A percentile compares a stretch with the other conserved stretches of the same genome.
These are phyloP conservation scores for Pythium phragmiticola DNA, from an alignment of 352 stramenopile species.

Conservation along the genomic window DNA sequence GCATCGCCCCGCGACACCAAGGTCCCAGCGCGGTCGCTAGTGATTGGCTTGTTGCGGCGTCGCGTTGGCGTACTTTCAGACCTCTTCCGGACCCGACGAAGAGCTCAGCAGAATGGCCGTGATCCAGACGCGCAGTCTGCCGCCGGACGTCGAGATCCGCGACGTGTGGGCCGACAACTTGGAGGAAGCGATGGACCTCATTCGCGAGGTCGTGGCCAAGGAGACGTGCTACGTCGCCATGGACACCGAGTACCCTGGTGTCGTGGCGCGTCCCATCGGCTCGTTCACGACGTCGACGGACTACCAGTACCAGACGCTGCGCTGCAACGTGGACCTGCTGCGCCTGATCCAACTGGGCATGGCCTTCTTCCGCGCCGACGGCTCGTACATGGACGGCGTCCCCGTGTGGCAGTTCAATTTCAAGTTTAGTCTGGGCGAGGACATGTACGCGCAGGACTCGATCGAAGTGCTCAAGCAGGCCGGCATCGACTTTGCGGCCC, in stretches of 20 bases:
- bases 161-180: conserved; percentile 93
- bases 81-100: background rate
- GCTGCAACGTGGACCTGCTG: conserved; percentile 98
- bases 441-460: conserved; percentile 99
- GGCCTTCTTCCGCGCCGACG: conserved; percentile 95
- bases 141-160: conserved; percentile 90
- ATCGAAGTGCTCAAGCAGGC: conserved; percentile 98
- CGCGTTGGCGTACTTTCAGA: conserved; percentile 12
- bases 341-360: conserved; percentile 99
- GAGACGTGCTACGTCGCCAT: conserved; percentile 98
- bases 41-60: background rate
- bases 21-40: background rate
- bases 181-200: conserved; percentile 95
- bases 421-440: conserved; percentile 96
- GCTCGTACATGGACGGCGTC: conserved; percentile 93
- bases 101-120: conserved; percentile 22
- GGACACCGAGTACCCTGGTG: conserved; percentile 99
- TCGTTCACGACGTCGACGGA: conserved; percentile 94
- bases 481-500: conserved; percentile 97
- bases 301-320: conserved; percentile 98
- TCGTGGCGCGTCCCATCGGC: conserved; percentile 97
- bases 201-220: conserved; percentile 94
- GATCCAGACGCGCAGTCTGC: conserved; percentile 45
- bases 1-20: background rate
- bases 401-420: conserved; percentile 99